Conservation (phyloP, 495 filamentous ascomycete species). For the Hypoxylon lenormandii region DNA sequence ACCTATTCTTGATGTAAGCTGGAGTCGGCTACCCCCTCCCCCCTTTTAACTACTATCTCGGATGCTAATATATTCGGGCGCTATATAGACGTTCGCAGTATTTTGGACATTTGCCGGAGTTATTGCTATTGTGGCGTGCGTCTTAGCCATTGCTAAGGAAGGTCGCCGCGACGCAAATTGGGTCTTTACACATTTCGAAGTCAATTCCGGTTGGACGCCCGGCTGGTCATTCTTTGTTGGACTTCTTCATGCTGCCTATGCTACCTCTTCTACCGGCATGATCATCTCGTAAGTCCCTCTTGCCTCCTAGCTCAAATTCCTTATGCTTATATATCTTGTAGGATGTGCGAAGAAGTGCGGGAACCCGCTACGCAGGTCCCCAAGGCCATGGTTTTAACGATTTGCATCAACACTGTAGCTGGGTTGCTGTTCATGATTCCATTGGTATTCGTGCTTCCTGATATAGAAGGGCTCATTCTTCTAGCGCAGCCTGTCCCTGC, state of each 20-base stretch:
- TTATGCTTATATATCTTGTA: conserved; percentile 33
- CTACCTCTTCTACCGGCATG: conserved; percentile 67
- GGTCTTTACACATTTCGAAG: conserved; percentile 61
- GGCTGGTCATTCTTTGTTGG: conserved; percentile 65
- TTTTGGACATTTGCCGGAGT: conserved; percentile 65
- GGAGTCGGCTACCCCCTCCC: background rate
- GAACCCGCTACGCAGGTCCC: conserved; percentile 62
- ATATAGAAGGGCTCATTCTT: conserved; percentile 58
- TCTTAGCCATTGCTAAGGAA: conserved; percentile 60
- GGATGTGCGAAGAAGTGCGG: conserved; percentile 65
- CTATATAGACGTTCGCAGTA: conserved; percentile 60
- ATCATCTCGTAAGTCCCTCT: conserved; percentile 58
- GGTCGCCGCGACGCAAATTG: conserved; percentile 57
- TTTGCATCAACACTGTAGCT: conserved; percentile 62
- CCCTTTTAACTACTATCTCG: conserved; percentile 1
- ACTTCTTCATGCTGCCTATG: conserved; percentile 63
- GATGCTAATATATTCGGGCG: conserved; percentile 9
- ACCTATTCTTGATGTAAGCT: conserved; percentile 65
- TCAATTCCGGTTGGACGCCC: conserved; percentile 61
- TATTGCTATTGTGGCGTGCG: conserved; percentile 58
- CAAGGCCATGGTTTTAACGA: conserved; percentile 65
- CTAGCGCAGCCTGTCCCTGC: conserved; percentile 59
- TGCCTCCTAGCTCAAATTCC: background rate
- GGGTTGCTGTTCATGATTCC: conserved; percentile 64
- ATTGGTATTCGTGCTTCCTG: conserved; percentile 63